Base-by-base conservation (phyloP, 2,329 filamentous ascomycete species). In the Diaporthe citrichinensis region DNA sequence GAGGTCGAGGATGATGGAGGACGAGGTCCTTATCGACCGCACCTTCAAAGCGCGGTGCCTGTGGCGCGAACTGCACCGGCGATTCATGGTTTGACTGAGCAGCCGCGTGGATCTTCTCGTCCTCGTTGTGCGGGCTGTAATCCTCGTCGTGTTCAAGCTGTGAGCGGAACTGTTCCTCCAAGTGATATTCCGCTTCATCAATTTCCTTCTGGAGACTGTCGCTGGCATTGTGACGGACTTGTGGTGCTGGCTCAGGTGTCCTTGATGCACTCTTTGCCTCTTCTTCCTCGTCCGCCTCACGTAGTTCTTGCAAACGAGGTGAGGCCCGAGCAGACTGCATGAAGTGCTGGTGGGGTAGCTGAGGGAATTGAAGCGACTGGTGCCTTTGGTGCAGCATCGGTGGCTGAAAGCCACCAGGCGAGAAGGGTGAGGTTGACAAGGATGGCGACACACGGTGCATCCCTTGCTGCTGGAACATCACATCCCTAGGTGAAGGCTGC, bases 151-250 rank as follows among this genome's bases (percentile, higher is more conserved):
- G 93, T 76, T 96, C 93, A 67, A 96, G 87, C 80, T 96, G 93
- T 72, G 93, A 92, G 71, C 94, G 92, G 77, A 96, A 92, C 76
- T 94, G 92, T 81, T 95, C 92, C 81, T 96, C 94, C 77, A 97
- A 84, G 79, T 96, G 94, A 81, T 97, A 96, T 80, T 98, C 94
- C 6, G 94, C 93, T 80, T 96, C 94, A 68, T 97, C 93, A 74
- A 97, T 93, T 79, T 97, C 95, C 77, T 93, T 93, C 82, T 98
- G 95, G 34, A 98, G 88, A 61, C 92, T 94, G 77, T 92, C 90
- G 80, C 93, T 95, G 55, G 94, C 88, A 79, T 95, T 95, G 79
- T 96, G 94, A 62, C 85, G 84, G 71, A 88, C 85, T 61, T 86
- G 86, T 62, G 84, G 84, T 15, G 79, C 74, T 14, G 88, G 86